Base-by-base conservation (phyloP, 352 stramenopile species). In the Globisporangium middletonii region DNA sequence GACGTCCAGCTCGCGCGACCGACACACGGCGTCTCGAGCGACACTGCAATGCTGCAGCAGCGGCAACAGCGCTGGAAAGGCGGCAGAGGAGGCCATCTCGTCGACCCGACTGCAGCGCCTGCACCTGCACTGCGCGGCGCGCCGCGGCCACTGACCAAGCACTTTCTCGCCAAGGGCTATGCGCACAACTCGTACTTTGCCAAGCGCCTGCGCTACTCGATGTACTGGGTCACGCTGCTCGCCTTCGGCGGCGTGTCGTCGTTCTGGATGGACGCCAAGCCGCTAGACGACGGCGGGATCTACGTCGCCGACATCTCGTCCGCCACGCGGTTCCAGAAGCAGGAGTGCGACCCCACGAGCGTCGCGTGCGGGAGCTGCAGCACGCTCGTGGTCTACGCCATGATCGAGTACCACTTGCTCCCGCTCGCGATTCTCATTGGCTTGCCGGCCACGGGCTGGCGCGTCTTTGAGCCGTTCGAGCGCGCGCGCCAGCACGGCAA, bases 171-270 rank as follows among this genome's bases (percentile, higher is more conserved):
- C 13, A 19, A 68, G 2, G 75, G 73, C 11, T 91, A 85, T 63
- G 72, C 72, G 4, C 57, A 57, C 41, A 94, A 94, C 62, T 91
- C 84, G 71, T 94, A 89, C 64, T 94, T 94, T 67, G 83, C 76
- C 19, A 72, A 81, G 61, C 70, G 79, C 0, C 64, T 94, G 50
- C 71, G 72, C 27, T 59, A 77, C 57, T 71, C 66, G 42, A 77
- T 74, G 56, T 42, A 89, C 9, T 56, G 74, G 18, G 55, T 94
- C 26, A 46, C 71, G 7, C 33, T 59, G 4, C 37, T 92, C 33
- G 68, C 77, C 5, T 52, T 77, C 11, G 38, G 55, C 19, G 81
- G 78, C 26, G 74, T 92, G 46, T 46, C 72, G 8, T 33, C 38
- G 9, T 91, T 77, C 59, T 94, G 75, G 75, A 33, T 57, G 0